Conservation (phyloP, 108 stramenopile genomes). For the Pelagomonas calceolata region DNA sequence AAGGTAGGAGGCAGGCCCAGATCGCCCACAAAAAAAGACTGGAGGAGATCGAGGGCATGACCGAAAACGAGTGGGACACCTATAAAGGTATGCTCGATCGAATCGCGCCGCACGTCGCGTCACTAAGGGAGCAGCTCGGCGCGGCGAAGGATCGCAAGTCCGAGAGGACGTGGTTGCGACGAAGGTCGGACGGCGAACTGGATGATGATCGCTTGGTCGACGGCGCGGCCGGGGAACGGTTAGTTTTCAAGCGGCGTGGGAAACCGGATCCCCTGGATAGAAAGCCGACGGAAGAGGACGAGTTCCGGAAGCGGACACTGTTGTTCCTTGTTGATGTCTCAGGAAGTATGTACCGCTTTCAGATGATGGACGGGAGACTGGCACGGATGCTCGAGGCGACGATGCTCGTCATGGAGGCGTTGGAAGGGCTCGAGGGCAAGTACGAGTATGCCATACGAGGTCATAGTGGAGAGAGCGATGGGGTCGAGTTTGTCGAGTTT, state of each 20-base stretch:
- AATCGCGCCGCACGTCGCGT: slow-evolving; percentile 47
- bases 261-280: slow-evolving; percentile 18
- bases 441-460: slow-evolving; percentile 59
- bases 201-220: slow-evolving; percentile 76
- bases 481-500: slow-evolving; percentile 49
- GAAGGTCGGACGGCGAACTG: slow-evolving; percentile 65
- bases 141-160: slow-evolving; percentile 36
- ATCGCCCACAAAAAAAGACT: slow-evolving; percentile 56
- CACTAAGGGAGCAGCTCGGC: slow-evolving; percentile 44
- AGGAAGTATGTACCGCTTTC: slow-evolving; percentile 82
- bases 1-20: slow-evolving; percentile 54
- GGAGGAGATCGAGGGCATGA: slow-evolving; percentile 58
- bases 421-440: slow-evolving; percentile 37
- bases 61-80: slow-evolving; percentile 51
- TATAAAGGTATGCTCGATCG: slow-evolving; percentile 46
- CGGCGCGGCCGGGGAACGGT: slow-evolving; percentile 58
- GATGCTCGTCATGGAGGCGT: slow-evolving; percentile 69
- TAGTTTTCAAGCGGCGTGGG: slow-evolving; percentile 71
- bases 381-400: slow-evolving; percentile 62
- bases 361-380: slow-evolving; percentile 66
- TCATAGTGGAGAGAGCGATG: slow-evolving; percentile 54
- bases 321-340: slow-evolving; percentile 59
- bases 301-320: not conserved
- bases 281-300: not conserved
- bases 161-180: slow-evolving; percentile 66